phyloP scores from a whole-genome alignment of 73 alveolate genomes.

The Symbiodinium pilosum region DNA sequence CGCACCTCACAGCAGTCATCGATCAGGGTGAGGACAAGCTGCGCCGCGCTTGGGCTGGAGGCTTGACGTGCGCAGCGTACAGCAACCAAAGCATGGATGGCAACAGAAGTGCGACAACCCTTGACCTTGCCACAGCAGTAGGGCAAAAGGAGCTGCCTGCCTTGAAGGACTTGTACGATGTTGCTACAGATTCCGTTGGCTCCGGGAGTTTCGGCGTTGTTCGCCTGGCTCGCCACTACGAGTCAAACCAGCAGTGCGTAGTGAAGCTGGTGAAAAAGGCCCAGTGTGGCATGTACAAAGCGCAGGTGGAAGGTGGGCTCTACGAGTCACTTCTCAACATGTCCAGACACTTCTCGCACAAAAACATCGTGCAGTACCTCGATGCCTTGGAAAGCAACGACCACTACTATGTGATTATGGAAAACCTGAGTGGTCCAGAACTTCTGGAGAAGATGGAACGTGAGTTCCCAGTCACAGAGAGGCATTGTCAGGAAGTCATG shows the following conservation, averaged over 20 bases:
- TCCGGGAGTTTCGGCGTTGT: slow-evolving; percentile 76
- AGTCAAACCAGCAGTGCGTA: slow-evolving; percentile 46
- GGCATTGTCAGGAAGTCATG: slow-evolving; percentile 79
- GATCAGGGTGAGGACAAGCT: slow-evolving; percentile 58
- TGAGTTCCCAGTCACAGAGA: slow-evolving; percentile 47
- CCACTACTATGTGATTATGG: slow-evolving; percentile 86
- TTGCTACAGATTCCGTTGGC: slow-evolving; percentile 61
- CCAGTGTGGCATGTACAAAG: slow-evolving; percentile 50
- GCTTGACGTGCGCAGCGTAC: slow-evolving; percentile 22
- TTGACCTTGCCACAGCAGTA: background rate
- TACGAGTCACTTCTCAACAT: slow-evolving; percentile 8
- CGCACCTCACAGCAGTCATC: slow-evolving; percentile 69
- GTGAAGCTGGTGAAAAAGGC: slow-evolving; percentile 44
- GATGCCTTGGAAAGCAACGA: slow-evolving; percentile 67
- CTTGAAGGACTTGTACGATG: slow-evolving; percentile 51
- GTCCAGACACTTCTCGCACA: slow-evolving; percentile 29
- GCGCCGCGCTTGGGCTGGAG: slow-evolving; percentile 85
- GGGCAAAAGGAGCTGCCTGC: background rate
- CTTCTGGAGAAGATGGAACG: slow-evolving; percentile 86
- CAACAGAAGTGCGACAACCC: background rate
- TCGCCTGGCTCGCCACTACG: slow-evolving; percentile 29
- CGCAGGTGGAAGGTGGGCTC: slow-evolving; percentile 71
- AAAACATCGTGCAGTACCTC: slow-evolving; percentile 46
- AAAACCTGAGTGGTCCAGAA: slow-evolving; percentile 59
- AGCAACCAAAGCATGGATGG: background rate